phyloP scores from a whole-genome alignment of 768 basidiomycete genomes.

The Mycena maculata region DNA sequence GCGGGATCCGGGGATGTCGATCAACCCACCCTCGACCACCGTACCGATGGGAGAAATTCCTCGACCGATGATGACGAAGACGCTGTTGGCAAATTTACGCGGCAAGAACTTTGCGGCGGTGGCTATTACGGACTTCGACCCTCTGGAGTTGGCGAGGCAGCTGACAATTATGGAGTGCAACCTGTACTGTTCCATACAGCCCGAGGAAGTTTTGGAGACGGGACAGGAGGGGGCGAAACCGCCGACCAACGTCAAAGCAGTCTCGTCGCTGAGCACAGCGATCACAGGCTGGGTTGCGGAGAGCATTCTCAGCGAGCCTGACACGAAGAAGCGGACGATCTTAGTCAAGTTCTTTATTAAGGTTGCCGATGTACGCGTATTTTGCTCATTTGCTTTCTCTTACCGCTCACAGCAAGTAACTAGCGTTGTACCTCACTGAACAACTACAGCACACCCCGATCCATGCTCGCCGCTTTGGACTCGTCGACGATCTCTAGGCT shows the following conservation, averaged over 20 bases:
- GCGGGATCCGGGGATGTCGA: slow-evolving; percentile 81
- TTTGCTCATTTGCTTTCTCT: slow-evolving; percentile 17
- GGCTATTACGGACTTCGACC: slow-evolving; percentile 89
- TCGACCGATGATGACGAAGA: slow-evolving; percentile 87
- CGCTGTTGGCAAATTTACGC: slow-evolving; percentile 74
- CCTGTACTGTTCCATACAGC: slow-evolving; percentile 85
- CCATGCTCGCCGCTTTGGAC: slow-evolving; percentile 94
- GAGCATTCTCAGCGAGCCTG: slow-evolving; percentile 89
- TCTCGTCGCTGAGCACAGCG: slow-evolving; percentile 89
- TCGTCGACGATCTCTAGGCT: slow-evolving; percentile 94
- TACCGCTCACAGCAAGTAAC: slow-evolving; percentile 8
- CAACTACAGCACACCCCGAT: slow-evolving; percentile 94
- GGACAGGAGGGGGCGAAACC: slow-evolving; percentile 76
- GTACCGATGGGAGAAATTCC: slow-evolving; percentile 76
- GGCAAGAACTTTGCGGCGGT: slow-evolving; percentile 72
- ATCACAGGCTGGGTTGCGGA: slow-evolving; percentile 98
- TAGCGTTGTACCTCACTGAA: slow-evolving; percentile 86
- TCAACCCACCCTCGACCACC: slow-evolving; percentile 65
- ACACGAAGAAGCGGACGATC: slow-evolving; percentile 83
- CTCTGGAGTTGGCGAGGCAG: slow-evolving; percentile 92
- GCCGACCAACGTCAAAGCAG: slow-evolving; percentile 80
- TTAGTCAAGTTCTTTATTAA: slow-evolving; percentile 95
- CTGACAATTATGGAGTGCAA: slow-evolving; percentile 93
- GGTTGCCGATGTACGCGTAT: slow-evolving; percentile 80
- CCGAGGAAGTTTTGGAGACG: slow-evolving; percentile 90